Base-by-base conservation (phyloP, 2,329 filamentous ascomycete genomes). In the Gremmenia infestans region DNA sequence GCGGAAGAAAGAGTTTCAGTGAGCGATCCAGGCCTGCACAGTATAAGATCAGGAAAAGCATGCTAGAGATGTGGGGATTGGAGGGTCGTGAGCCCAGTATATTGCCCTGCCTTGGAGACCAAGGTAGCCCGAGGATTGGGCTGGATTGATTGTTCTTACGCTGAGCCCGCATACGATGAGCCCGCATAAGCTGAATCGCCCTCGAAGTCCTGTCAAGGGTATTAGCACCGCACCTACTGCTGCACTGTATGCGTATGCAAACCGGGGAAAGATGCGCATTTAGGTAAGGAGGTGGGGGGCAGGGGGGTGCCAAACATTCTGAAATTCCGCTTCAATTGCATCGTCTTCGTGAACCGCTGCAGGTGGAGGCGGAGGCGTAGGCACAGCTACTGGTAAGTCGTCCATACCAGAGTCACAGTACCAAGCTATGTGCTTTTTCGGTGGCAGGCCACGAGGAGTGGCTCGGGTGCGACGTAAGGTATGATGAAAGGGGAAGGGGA, bases 1-100 rank as follows among this genome's bases (percentile, higher is more conserved):
- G 40, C 50, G 23, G 64, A 65, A 5, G 56, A 54, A 6, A 67
- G 35, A 9, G 63, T 62, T 47, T 63, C 56, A 9, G 62, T 63
- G 42, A 61, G 50, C 39, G 59, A 61, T 28, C 52, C 58, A 7
- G 53, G 40, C 25, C 62, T 64, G 40, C 37, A 25, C 17, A n/a
- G 39, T 37, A 39, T 36, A 19, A 19, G 12, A 25, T 40, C 17
- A 45, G 22, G 15, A 25, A 53, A 23, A 39, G 17, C 43, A 19
- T 19, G 42, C 19, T 12, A 19, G 3, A 19, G 6, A 19, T 23
- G 5, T 19, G 4, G 7, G 19, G 5, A 11, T 32, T 32, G 28
- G 28, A 11, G 28, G 28, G 17, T 40, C 39, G 15, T 7, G 39
- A 9, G 39, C 14, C 7, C 39, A 19, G 39, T 7, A 32, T 32